phyloP scores from a whole-genome alignment of 352 stramenopile species.

The Chrysophaeum taylorii region DNA sequence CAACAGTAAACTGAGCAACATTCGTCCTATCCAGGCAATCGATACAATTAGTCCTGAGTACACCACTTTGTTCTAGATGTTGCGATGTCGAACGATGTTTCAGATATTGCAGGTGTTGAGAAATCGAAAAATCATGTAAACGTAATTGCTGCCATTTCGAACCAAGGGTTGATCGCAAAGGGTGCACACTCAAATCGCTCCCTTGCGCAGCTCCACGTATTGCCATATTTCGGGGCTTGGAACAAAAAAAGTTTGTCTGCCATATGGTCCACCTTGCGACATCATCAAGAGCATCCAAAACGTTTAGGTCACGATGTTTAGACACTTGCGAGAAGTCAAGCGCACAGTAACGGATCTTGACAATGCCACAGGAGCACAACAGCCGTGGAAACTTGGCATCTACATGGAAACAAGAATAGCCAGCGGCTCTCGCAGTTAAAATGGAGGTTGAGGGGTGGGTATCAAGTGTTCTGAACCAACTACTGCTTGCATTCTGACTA shows the following conservation, averaged over 20 bases:
- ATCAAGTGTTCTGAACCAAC: no score
- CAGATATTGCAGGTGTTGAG: not conserved
- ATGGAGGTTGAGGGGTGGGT: no score
- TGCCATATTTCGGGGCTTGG: slow-evolving; percentile 33
- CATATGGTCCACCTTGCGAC: slow-evolving; percentile 86
- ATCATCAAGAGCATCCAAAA: slow-evolving; percentile 78
- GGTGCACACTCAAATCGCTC: no score
- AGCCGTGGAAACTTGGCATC: not conserved
- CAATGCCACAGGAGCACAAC: slow-evolving; percentile 35
- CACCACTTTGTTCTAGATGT: slow-evolving; percentile 76
- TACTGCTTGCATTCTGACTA: no score
- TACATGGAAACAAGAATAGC: no score
- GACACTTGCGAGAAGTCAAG: slow-evolving; percentile 85
- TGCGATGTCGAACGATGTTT: not conserved
- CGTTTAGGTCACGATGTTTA: slow-evolving; percentile 85
- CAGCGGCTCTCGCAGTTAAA: no score
- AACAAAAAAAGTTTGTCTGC: slow-evolving; percentile 96
- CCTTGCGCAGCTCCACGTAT: not conserved
- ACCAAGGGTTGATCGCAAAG: no score
- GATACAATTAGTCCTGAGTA: slow-evolving; percentile 98
- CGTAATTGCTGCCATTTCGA: no score
- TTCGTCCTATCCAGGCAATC: slow-evolving; percentile 88
- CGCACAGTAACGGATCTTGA: slow-evolving; percentile 89
- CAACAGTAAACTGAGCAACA: slow-evolving; percentile 72
- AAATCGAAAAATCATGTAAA: no score